Percentiles rank a stretch among this genome's conserved stretches.
Evolutionary conservation across 1,139 yeast species (phyloP).

Genomic region (Nakaseomyces glabratus): DNA sequence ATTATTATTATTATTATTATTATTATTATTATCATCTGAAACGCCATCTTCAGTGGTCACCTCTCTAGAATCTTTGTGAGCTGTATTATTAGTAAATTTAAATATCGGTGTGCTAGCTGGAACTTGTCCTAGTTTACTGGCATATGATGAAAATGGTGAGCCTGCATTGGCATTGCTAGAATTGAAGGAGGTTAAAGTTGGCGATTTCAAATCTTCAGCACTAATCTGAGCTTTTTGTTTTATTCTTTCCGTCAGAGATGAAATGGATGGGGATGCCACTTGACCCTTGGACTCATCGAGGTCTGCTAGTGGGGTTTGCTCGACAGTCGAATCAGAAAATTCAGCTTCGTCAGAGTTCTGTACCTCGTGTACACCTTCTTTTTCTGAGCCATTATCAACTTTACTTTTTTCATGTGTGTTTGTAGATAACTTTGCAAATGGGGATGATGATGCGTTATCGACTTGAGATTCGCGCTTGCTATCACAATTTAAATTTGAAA

Average conservation of each 20-base stretch:
- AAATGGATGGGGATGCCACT: conserved; percentile 11
- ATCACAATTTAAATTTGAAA: too few relatives aligned
- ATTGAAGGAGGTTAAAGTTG: conserved; percentile 7
- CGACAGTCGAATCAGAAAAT: conserved; percentile 19
- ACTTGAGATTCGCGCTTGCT: too few relatives aligned
- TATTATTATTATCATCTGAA: neutral
- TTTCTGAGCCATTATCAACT: conserved; percentile 12
- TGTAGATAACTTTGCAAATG: neutral
- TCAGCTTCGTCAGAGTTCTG: too few relatives aligned
- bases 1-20: too few relatives aligned
- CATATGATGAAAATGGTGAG: conserved; percentile 23
- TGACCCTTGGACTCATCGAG: neutral
- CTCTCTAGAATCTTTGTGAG: too few relatives aligned
- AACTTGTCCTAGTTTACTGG: conserved; percentile 16
- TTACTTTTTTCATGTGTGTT: conserved; percentile 1
- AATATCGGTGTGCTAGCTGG: conserved; percentile 14
- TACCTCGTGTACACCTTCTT: too few relatives aligned
- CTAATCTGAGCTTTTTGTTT: conserved; percentile 25
- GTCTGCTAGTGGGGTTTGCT: conserved; percentile 13
- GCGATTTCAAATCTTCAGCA: conserved; percentile 9
- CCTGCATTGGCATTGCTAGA: conserved; percentile 3
- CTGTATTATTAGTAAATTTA: too few relatives aligned
- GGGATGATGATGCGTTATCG: too few relatives aligned
- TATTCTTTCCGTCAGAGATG: conserved; percentile 22
- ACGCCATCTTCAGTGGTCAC: too few relatives aligned